Evolutionary conservation across 306 rosid species (phyloP).

Genomic region (Erythrophleum fordii): DNA sequence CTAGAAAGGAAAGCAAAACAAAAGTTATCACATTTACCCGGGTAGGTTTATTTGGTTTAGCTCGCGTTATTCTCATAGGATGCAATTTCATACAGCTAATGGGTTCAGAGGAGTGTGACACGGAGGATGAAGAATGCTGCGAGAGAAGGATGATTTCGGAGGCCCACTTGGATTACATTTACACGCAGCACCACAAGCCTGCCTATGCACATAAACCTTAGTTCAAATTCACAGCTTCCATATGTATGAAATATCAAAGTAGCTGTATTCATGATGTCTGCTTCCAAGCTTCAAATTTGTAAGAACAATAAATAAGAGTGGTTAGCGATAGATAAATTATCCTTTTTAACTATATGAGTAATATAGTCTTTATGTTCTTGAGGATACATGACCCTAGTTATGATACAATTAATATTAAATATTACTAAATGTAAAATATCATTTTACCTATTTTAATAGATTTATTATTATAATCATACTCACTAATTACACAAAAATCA

Average conservation of each 20-base stretch:
- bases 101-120: conserved; percentile 50
- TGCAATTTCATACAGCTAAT: conserved; percentile 23
- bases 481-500: no score
- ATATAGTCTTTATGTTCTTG: no score
- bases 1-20: background rate
- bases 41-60: background rate
- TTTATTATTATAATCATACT: no score
- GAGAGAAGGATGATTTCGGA: conserved; percentile 57
- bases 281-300: background rate
- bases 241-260: background rate
- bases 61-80: background rate
- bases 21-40: background rate
- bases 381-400: no score
- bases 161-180: conserved; percentile 73
- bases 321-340: background rate
- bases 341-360: no score
- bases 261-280: background rate
- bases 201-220: conserved; percentile 5
- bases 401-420: no score
- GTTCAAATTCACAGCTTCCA: background rate
- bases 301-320: background rate
- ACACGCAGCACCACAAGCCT: conserved; percentile 57
- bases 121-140: conserved; percentile 43
- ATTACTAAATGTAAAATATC: no score
- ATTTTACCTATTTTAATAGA: no score